Evolutionary conservation across 75 land plant genomes (phyloP), one percentile per base, ranked within the genome.

Genomic region (Pinus tabuliformis): DNA sequence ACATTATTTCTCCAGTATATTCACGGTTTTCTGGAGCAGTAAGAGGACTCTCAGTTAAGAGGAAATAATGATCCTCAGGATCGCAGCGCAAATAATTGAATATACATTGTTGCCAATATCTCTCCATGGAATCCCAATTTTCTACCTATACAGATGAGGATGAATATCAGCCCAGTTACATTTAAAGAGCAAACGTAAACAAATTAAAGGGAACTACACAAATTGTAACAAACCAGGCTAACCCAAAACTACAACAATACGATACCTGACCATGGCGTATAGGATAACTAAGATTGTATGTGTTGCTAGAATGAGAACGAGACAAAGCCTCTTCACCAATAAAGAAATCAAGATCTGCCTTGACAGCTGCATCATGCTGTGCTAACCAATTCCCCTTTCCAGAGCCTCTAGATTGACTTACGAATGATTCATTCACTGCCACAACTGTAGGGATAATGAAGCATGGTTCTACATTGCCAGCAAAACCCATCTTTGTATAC

Each of bases 101-200:
- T 18, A 97, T 97, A 83, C 98, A 95, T 64, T 95, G 98, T 81
- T 97, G 99, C 99, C 99, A 97, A 73, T 92, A 97, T 84, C 98
- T 83, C 82, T 97, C 99, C 99, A 97, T 97, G 17, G 95, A 75
- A 75, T 97, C 99, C 99, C 99, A 95, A 78, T 97, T 91, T 49
- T 97, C 95, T 22, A 97, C 95, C 93, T 91, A 79, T 57, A 61
- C 65, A 26, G 28, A 56, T 16, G 24, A 22, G 13, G 49, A 68
- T 68, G n/a, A 68, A 68, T 26, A 45, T 13, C 72, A 68, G n/a
- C 72, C 2, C 52, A 49, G 11, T 11, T 49, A 11, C 12, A 49
- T 49, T 49, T 49, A 9, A 49, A 49, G 12, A 49, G 54, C 1
- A 6, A 49, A 49, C 2, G 3, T 49, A 49, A 49, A 49, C 21